Evolutionary conservation across 768 basidiomycete species (phyloP), one percentile per base, ranked within the genome.

Genomic region (Phanerochaete sordida): DNA sequence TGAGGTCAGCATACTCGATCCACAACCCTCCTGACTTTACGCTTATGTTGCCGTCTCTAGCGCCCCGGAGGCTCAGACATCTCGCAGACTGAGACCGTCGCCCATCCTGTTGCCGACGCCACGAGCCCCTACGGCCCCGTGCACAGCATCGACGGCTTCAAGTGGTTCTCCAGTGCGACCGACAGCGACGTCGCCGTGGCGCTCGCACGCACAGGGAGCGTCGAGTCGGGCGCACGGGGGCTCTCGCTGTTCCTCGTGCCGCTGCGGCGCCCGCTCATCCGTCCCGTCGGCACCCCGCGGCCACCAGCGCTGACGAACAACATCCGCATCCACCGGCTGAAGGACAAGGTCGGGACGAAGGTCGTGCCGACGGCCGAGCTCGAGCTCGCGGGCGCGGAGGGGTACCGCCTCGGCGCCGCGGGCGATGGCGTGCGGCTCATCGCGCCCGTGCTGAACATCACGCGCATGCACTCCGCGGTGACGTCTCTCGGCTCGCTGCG

Each of bases 101-200:
- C 88, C 1, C 68, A 66, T 26, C 69, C 77, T 2, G 70, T 76
- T 0, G 70, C 74, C 7, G 67, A 64, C 33, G 64, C 73, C 11
- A 61, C 60, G 1, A 68, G 75, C 58, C 61, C 65, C 3, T 68
- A 81, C 57, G 87, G 87, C 21, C 74, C 80, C 2, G 72, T 77
- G 51, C 88, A 88, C 69, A 74, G 67, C 21, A 70, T 91, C 23
- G 75, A 90, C 63, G 88, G 90, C 2, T 83, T 91, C 70, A 91
- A 91, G 73, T 91, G 90, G 90, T 91, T 91, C 71, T 90, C 90
- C 16, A 89, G 87, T 64, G 91, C 91, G 1, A 89, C 89, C 0
- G 91, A 92, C 65, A 84, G 86, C 62, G 76, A 92, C 60, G 75
- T 91, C 9, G 81, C 88, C 0, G 77, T 92, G 26, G 88, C 87